phyloP scores from a whole-genome alignment of 2,329 filamentous ascomycete genomes.

The Trichoderma atrobrunneum region DNA sequence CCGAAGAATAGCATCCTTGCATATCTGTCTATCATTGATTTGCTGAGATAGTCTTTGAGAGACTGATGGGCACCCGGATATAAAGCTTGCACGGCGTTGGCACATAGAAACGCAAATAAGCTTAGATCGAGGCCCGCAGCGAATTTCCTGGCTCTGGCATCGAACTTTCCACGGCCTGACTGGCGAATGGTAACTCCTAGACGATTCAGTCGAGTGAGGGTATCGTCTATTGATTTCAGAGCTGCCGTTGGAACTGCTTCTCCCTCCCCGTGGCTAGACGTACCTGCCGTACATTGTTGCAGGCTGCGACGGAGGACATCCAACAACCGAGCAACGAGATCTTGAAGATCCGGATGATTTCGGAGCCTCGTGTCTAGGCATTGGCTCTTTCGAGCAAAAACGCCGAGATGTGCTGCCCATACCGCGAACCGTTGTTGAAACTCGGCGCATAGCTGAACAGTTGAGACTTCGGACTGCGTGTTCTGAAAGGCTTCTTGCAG shows the following conservation, averaged over 20 bases:
- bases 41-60: neutral
- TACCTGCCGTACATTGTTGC: neutral
- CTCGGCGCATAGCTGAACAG: neutral
- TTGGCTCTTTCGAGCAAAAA: constrained; percentile 20
- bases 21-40: neutral
- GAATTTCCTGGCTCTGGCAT: neutral
- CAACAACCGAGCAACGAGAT: constrained; percentile 7
- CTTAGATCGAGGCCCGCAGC: neutral
- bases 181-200: constrained; percentile 17
- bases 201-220: constrained; percentile 6
- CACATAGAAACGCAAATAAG: neutral
- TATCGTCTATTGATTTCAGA: neutral
- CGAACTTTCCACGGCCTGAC: neutral
- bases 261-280: neutral
- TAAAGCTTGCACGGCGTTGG: neutral
- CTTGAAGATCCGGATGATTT: constrained; percentile 15
- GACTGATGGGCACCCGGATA: neutral
- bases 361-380: constrained; percentile 18
- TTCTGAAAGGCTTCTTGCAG: neutral
- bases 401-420: constrained; percentile 19
- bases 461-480: neutral
- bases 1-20: neutral
- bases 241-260: neutral
- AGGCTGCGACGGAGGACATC: constrained; percentile 9
- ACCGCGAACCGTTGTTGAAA: constrained; percentile 17